A percentile compares a stretch with the other conserved stretches of the same genome.
These are phyloP conservation scores for Rhizophagus sp. DNA, from an alignment of 192 early-diverging fungal genomes.

Conservation along the genomic window DNA sequence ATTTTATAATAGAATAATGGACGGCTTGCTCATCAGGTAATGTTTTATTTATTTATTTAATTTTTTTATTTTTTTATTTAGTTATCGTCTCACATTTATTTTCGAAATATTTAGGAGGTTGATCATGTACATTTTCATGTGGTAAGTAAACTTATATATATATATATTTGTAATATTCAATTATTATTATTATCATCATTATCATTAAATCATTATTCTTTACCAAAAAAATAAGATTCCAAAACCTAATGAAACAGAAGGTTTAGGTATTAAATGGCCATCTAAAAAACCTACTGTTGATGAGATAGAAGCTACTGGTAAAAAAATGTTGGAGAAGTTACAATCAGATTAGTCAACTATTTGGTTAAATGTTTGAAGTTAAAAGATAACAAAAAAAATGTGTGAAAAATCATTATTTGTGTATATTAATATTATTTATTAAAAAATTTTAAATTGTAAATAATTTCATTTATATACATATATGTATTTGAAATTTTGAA, in stretches of 20 bases:
- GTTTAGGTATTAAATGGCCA: conserved; percentile 19
- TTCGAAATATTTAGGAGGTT: conserved; percentile 59
- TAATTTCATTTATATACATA: too few relatives aligned
- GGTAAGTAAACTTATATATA: neutral
- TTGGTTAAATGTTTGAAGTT: too few relatives aligned
- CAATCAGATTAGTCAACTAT: neutral
- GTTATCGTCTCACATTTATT: neutral
- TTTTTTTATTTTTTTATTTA: neutral
- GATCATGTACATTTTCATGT: conserved; percentile 96
- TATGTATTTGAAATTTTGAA: too few relatives aligned
- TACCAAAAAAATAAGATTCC: conserved; percentile 12
- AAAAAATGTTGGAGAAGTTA: neutral
- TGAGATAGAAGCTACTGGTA: neutral
- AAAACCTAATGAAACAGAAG: conserved; percentile 20
- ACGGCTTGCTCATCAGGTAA: conserved; percentile 57
- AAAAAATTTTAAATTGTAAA: too few relatives aligned
- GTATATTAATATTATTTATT: too few relatives aligned
- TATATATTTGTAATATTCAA: too few relatives aligned
- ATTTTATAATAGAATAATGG: conserved; percentile 53
- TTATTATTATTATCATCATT: too few relatives aligned
- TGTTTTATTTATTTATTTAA: neutral
- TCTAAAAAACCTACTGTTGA: neutral
- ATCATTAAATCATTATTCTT: too few relatives aligned
- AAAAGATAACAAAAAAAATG: too few relatives aligned
- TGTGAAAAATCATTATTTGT: too few relatives aligned